Base-by-base conservation (phyloP, 1,139 yeast genomes). In the Kluyveromyces sp. region DNA sequence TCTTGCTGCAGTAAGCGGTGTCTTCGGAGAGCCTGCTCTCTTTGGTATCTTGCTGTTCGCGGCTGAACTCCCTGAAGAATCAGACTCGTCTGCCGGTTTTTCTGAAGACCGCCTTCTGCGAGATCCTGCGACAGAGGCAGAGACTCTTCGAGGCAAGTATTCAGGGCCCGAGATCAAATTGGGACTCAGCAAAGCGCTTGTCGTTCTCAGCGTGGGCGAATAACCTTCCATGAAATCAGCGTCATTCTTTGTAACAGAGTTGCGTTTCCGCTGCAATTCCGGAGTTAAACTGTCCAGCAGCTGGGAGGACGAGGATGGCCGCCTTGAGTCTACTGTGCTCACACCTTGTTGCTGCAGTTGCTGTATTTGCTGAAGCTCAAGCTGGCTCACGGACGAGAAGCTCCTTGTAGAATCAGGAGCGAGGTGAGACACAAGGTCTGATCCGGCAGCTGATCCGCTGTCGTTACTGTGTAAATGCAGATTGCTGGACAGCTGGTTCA, bases 241-340 rank as follows among this genome's bases (percentile, higher is more conserved):
- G 3, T 38, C 41, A 26, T 30, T 38, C 26, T 38, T 42, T 15
- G 49, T 42, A n/a, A 45, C 38, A 9, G 56, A 50, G 30, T 50
- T 49, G n/a, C 56, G 48, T 34, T 51, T 49, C 34, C 45, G 45
- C 32, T 50, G 54, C 17, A 51, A 31, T 33, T 44, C 42, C 18
- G 47, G 49, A 9, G 45, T 48, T 20, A 50, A 34, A 11, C 48
- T 48, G 28, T 52, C 56, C 19, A 49, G 42, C 25, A 42, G 35
- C 30, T 42, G 45, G 16, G 45, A 42, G 12, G 40, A 42, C 4
- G 45, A 42, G 2, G 45, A 42, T 1, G 53, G 53, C 4, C 46
- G 28, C 33, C 44, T 35, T n/a, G 43, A 45, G 33, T 37, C 40
- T 28, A 39, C 33, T 32, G 32, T 28, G 26, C 33, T 36, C 28